Evolutionary conservation across 129 eudicot species (phyloP).

Genomic region (Arctium minus): DNA sequence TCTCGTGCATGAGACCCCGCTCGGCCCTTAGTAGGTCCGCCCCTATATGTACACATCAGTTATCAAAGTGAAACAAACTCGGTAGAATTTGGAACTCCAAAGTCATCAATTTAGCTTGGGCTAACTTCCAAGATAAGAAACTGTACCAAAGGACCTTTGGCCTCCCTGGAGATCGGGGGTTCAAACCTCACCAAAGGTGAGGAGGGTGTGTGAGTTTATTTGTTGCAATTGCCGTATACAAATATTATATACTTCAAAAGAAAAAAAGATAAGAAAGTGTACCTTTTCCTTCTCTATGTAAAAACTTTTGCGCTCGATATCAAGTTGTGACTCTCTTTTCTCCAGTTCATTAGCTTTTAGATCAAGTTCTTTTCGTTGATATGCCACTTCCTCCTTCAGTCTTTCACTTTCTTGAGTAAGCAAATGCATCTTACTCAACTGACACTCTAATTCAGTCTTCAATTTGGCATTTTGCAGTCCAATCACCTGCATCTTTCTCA

Average conservation of each 20-base stretch:
- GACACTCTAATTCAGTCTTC: constrained; percentile 45
- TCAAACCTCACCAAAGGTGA: neutral
- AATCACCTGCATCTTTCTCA: constrained; percentile 48
- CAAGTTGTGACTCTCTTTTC: constrained; percentile 35
- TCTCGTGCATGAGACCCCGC: too few species aligned
- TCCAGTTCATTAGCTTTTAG: constrained; percentile 33
- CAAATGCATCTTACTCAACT: constrained; percentile 38
- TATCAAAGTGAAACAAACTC: neutral
- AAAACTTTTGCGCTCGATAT: constrained; percentile 32
- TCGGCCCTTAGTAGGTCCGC: too few species aligned
- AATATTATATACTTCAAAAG: neutral
- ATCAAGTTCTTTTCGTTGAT: constrained; percentile 47
- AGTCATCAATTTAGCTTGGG: neutral
- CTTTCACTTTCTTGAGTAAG: constrained; percentile 44
- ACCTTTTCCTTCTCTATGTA: constrained; percentile 46
- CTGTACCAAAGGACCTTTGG: too few species aligned
- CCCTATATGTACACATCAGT: neutral
- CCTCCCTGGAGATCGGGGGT: too few species aligned
- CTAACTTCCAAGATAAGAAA: neutral
- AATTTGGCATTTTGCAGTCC: constrained; percentile 46
- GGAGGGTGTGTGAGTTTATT: neutral
- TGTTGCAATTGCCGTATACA: neutral
- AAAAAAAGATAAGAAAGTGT: neutral
- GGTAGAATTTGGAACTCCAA: neutral
- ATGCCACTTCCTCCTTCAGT: constrained; percentile 41